These are phyloP conservation scores for Sporothrix schenckii DNA, from an alignment of 2,329 filamentous ascomycete genomes.

Conservation along the genomic window DNA sequence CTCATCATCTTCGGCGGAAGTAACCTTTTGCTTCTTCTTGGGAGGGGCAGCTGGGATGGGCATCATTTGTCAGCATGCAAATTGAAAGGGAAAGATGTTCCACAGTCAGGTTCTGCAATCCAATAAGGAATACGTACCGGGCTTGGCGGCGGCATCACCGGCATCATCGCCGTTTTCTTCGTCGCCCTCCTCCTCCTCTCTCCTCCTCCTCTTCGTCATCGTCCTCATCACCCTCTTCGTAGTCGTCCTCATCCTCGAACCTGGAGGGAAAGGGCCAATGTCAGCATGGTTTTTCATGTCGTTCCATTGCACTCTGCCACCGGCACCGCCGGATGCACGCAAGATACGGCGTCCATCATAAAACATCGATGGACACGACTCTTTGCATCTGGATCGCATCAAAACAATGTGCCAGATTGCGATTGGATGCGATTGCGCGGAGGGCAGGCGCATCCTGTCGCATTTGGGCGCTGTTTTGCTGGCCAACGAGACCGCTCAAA, in stretches of 20 bases:
- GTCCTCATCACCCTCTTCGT: conserved; percentile 40
- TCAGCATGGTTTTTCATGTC: not conserved
- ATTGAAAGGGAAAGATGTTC: conserved; percentile 37
- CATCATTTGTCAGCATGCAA: not conserved
- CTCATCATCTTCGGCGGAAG: conserved; percentile 40
- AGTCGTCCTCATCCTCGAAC: conserved; percentile 38
- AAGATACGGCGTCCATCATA: not conserved
- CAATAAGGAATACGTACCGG: conserved; percentile 26
- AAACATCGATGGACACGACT: not conserved
- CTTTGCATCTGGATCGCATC: not conserved
- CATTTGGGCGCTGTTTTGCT: conserved; percentile 4
- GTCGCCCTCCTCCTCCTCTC: conserved; percentile 47
- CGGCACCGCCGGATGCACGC: not conserved
- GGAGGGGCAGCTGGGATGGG: conserved; percentile 45
- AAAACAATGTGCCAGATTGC: not conserved
- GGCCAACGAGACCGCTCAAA: not conserved
- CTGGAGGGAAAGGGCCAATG: conserved; percentile 12
- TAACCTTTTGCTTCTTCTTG: conserved; percentile 57
- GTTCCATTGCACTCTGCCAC: not conserved
- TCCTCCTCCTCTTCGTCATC: conserved; percentile 42
- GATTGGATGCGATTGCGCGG: not conserved
- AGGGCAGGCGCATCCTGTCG: conserved; percentile 21
- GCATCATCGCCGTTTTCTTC: conserved; percentile 44
- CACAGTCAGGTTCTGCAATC: not conserved
- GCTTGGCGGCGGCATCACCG: conserved; percentile 23